These are phyloP conservation scores for Dipteronia dyeriana DNA, from an alignment of 345 rosid species.

Conservation along the genomic window DNA sequence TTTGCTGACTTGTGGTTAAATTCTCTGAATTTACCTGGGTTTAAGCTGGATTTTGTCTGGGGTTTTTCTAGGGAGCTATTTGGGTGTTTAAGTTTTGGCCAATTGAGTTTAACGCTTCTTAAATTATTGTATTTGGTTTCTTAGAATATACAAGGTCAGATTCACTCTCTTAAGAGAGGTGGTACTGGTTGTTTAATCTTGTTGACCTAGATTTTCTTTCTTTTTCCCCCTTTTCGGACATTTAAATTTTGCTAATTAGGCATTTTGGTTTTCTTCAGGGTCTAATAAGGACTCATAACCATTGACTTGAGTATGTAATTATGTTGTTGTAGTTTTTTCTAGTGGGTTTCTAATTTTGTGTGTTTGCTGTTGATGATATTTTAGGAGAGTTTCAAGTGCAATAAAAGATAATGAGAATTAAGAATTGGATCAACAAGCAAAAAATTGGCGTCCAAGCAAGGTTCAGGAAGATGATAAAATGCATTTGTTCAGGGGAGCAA, in stretches of 20 bases:
- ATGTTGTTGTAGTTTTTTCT: constrained; percentile 20
- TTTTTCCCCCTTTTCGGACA: background rate
- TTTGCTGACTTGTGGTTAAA: constrained; percentile 18
- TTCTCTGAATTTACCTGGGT: constrained; percentile 27
- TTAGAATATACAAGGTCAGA: background rate
- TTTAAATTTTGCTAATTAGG: background rate
- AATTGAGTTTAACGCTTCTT: constrained; percentile 12
- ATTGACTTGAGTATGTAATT: background rate
- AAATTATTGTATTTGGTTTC: background rate
- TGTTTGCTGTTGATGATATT: constrained; percentile 16
- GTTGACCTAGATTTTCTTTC: background rate
- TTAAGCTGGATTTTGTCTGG: constrained; percentile 14
- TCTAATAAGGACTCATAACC: background rate
- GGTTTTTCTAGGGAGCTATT: constrained; percentile 5
- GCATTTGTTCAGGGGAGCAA: constrained; percentile 63
- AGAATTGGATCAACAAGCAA: constrained; percentile 43
- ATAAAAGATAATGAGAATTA: constrained; percentile 47
- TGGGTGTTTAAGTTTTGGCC: background rate
- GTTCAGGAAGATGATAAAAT: constrained; percentile 68
- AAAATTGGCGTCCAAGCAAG: constrained; percentile 34
- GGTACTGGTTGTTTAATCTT: background rate
- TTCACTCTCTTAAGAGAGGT: background rate
- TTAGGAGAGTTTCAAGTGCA: constrained; percentile 35
- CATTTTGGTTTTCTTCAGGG: constrained; percentile 1
- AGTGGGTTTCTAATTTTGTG: constrained; percentile 19